Conservation (phyloP, 768 basidiomycete species). For the Xerocomellus amylosporus region DNA sequence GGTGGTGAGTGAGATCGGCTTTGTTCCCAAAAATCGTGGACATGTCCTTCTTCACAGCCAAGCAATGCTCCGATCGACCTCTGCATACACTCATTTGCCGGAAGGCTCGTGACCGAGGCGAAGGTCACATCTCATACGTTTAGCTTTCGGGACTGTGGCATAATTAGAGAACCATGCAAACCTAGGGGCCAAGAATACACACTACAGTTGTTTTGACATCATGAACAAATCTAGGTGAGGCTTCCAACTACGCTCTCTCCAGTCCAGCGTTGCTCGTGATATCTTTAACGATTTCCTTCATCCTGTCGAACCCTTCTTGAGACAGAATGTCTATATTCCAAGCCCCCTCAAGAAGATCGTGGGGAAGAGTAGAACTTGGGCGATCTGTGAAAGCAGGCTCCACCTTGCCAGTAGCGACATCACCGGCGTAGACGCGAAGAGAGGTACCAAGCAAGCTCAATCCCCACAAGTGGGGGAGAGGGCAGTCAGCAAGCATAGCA, state of each 20-base stretch:
- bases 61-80: conserved; percentile 37
- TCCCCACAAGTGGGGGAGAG: neutral
- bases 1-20: conserved; percentile 27
- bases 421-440: neutral
- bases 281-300: neutral
- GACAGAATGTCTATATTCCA: neutral
- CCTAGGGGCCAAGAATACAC: too few species aligned
- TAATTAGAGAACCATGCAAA: too few species aligned
- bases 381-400: neutral
- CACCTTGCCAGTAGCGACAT: neutral
- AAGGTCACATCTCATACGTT: too few species aligned
- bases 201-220: too few species aligned
- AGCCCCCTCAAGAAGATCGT: neutral
- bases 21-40: neutral
- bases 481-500: neutral
- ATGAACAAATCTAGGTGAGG: too few species aligned
- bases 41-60: conserved; percentile 33
- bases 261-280: neutral
- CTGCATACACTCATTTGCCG: too few species aligned
- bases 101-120: too few species aligned
- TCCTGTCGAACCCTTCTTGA: neutral
- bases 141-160: too few species aligned
- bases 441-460: neutral
- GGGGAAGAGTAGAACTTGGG: neutral
- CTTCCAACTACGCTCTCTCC: neutral